A percentile compares a stretch with the other conserved stretches of the same genome.
Conservation (phyloP, 352 stramenopile genomes). For the Phytophthora capsici region DNA sequence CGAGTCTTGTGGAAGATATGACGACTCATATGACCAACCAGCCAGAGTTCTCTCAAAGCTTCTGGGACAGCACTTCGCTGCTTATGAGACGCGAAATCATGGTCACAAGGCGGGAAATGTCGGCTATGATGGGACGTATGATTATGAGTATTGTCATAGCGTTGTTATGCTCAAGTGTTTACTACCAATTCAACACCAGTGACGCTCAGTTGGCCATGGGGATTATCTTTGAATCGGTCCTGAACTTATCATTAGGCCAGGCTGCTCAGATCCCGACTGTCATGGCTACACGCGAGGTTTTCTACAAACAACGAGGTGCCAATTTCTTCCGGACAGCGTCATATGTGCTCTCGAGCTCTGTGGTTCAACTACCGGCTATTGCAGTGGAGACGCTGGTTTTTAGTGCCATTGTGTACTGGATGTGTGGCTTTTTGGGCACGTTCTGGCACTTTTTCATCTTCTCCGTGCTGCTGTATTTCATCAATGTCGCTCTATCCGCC, state of each 20-base stretch:
- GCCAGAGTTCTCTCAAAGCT: slow-evolving; percentile 33
- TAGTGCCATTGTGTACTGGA: slow-evolving; percentile 75
- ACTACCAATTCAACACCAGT: slow-evolving; percentile 31
- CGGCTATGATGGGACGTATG: slow-evolving; percentile 27
- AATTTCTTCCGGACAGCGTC: slow-evolving; percentile 20
- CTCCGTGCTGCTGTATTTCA: slow-evolving; percentile 57
- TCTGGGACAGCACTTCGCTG: slow-evolving; percentile 22
- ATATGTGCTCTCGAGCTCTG: slow-evolving; percentile 6
- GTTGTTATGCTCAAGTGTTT: slow-evolving; percentile 36
- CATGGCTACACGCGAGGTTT: slow-evolving; percentile 47
- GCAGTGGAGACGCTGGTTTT: slow-evolving; percentile 53
- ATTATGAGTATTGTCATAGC: slow-evolving; percentile 36
- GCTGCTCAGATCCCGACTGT: slow-evolving; percentile 65
- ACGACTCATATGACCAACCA: slow-evolving; percentile 4
- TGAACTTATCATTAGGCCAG: slow-evolving; percentile 69
- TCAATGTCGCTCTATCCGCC: slow-evolving; percentile 36
- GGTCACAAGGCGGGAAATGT: slow-evolving; percentile 29
- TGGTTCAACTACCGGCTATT: background rate
- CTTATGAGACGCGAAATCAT: slow-evolving; percentile 33
- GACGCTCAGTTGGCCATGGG: slow-evolving; percentile 42
- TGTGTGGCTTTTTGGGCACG: slow-evolving; percentile 50
- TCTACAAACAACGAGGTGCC: slow-evolving; percentile 23
- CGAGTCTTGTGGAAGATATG: slow-evolving; percentile 19
- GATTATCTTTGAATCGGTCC: slow-evolving; percentile 68
- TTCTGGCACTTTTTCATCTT: slow-evolving; percentile 27